Percentiles rank a stretch among this genome's conserved stretches.
Conservation (phyloP, 176 grass and related monocot genomes). For the Hordeum marinum region DNA sequence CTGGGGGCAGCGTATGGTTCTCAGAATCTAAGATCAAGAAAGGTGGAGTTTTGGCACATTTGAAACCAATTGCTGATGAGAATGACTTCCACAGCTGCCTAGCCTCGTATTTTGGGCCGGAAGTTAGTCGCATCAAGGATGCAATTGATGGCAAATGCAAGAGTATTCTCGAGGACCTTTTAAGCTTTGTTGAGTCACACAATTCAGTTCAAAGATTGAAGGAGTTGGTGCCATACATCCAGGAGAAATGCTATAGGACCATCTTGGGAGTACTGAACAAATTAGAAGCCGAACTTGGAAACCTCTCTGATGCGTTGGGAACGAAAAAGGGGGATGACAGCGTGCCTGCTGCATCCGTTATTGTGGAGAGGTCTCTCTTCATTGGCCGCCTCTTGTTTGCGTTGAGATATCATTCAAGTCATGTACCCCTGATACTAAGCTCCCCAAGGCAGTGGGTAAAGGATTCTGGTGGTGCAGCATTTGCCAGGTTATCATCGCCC, state of each 20-base stretch:
- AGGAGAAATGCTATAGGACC: conserved; percentile 86
- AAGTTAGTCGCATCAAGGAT: conserved; percentile 80
- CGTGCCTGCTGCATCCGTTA: conserved; percentile 48
- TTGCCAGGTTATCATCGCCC: conserved; percentile 57
- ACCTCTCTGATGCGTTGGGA: conserved; percentile 58
- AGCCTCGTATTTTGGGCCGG: conserved; percentile 64
- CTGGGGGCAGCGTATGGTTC: conserved; percentile 74
- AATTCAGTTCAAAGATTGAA: conserved; percentile 81
- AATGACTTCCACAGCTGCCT: conserved; percentile 84
- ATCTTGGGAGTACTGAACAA: conserved; percentile 62
- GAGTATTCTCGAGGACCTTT: conserved; percentile 82
- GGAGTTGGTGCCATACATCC: conserved; percentile 84
- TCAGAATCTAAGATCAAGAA: conserved; percentile 85
- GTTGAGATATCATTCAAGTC: conserved; percentile 80
- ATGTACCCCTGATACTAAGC: conserved; percentile 82
- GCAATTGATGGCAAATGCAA: conserved; percentile 91
- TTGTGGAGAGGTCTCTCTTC: conserved; percentile 86
- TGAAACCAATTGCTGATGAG: conserved; percentile 86
- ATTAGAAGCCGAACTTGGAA: conserved; percentile 67
- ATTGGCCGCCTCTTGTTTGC: conserved; percentile 90
- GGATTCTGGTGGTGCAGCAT: conserved; percentile 42
- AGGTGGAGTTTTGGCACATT: conserved; percentile 67
- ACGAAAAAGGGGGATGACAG: conserved; percentile 34
- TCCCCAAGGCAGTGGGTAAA: conserved; percentile 90
- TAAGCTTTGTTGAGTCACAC: conserved; percentile 89